Percentiles rank a stretch among this genome's conserved stretches.
phyloP scores from a whole-genome alignment of 768 basidiomycete species.

The Boletus rubroflammeus region DNA sequence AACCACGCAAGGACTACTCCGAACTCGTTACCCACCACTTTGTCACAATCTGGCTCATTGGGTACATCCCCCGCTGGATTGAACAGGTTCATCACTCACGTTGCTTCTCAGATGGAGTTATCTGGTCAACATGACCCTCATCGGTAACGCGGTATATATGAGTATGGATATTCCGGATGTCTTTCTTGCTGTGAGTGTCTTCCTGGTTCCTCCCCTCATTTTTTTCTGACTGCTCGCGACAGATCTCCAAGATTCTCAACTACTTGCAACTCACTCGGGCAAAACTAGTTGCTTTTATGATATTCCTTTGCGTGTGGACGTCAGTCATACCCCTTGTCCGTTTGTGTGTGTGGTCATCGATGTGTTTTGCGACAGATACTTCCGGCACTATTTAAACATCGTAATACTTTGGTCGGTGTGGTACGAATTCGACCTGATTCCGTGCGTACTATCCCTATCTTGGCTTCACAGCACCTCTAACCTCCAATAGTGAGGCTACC shows the following conservation, averaged over 20 bases:
- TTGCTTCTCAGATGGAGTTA: constrained; percentile 70
- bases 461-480: background rate
- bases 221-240: background rate
- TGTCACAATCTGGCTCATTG: constrained; percentile 92
- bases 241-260: constrained; percentile 86
- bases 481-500: constrained; percentile 42
- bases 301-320: constrained; percentile 79
- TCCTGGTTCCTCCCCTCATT: background rate
- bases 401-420: constrained; percentile 85
- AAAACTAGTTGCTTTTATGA: constrained; percentile 58
- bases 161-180: constrained; percentile 97
- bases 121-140: constrained; percentile 71
- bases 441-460: constrained; percentile 46
- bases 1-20: constrained; percentile 86
- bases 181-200: constrained; percentile 68
- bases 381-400: constrained; percentile 90
- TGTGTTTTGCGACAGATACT: constrained; percentile 54
- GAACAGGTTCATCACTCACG: background rate
- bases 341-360: background rate
- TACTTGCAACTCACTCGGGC: constrained; percentile 70
- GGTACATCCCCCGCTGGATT: constrained; percentile 44
- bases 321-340: constrained; percentile 37
- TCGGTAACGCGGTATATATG: constrained; percentile 89
- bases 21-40: constrained; percentile 90
- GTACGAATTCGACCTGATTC: constrained; percentile 69